Evolutionary conservation across 1,284 basidiomycete species (phyloP), one percentile per base, ranked within the genome.

Genomic region (Fomitiporia mediterranea): DNA sequence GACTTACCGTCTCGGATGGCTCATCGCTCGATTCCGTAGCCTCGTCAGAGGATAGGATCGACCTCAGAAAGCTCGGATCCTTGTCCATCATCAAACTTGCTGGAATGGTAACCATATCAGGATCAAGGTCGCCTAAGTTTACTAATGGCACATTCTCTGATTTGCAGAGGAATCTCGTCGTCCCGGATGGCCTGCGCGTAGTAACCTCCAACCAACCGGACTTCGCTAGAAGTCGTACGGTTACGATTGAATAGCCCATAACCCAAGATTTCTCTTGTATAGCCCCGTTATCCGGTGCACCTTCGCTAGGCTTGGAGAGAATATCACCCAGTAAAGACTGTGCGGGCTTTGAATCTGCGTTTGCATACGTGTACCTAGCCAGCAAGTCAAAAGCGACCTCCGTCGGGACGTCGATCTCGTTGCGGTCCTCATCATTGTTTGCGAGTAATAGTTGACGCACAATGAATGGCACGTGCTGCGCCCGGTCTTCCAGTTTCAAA

Each of bases 341-440:
- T 1, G 91, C 84, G 0, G 95, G 94, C 50, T 91, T 84, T 0
- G 96, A 92, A 66, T 98, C 94, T 11, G 94, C 94, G 63, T 91
- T 95, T 21, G 89, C 92, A 66, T 96, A 98, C 0, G 96, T 90
- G 68, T 97, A 98, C 15, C 97, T 81, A 17, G 94, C 91, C 5
- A 99, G 79, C 91, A 96, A 99, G 70, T 99, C 97, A 66, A 99
- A 96, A 68, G 94, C 97, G 21, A 98, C 95, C 69, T 98, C 93
- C 0, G 94, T 94, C 46, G 91, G 87, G 63, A 93, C 93, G 67
- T 98, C 94, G 1, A 97, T 76, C 39, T 82, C 76, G 3, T 75
- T 73, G 51, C 83, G 82, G 21, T 83, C 86, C 60, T 92, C 89
- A 11, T 46, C 52, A 17, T 42, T 35, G 70, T 96, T 95, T 9